A percentile compares a stretch with the other conserved stretches of the same genome.
phyloP scores from a whole-genome alignment of 768 basidiomycete species.

The Trametes maxima region DNA sequence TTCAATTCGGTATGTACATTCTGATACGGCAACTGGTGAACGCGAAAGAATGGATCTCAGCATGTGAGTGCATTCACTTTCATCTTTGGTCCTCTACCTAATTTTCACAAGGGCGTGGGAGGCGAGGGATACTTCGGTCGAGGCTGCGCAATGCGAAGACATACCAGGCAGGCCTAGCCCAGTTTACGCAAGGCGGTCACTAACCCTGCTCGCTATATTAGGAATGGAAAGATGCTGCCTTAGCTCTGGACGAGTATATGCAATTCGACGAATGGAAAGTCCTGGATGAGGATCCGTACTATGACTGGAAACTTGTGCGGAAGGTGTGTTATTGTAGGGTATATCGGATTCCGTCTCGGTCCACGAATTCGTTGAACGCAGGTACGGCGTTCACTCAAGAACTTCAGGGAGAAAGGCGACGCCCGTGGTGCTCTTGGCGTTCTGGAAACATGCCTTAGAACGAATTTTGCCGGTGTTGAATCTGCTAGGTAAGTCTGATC shows the following conservation, averaged over 20 bases:
- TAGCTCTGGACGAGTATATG: conserved; percentile 77
- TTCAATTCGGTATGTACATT: conserved; percentile 86
- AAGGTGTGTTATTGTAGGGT: conserved; percentile 49
- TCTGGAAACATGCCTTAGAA: conserved; percentile 85
- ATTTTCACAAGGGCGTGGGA: conserved; percentile 69
- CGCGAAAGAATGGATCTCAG: conserved; percentile 88
- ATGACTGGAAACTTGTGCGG: conserved; percentile 86
- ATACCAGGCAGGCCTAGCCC: conserved; percentile 58
- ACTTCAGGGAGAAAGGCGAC: conserved; percentile 75
- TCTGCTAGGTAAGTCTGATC: conserved; percentile 57
- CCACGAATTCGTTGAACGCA: conserved; percentile 22
- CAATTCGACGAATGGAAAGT: conserved; percentile 91
- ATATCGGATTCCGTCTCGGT: not conserved
- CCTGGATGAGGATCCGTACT: conserved; percentile 84
- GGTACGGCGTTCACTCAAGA: conserved; percentile 76
- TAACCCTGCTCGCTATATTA: conserved; percentile 29
- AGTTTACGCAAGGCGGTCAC: not conserved
- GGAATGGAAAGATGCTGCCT: conserved; percentile 89
- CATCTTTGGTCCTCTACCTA: not conserved
- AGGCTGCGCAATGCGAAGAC: conserved; percentile 71
- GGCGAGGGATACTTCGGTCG: conserved; percentile 76
- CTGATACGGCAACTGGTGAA: conserved; percentile 91
- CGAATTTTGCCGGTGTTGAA: conserved; percentile 94
- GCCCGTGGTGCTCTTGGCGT: conserved; percentile 86
- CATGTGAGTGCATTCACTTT: conserved; percentile 61